Evolutionary conservation across 345 rosid species (phyloP).

Genomic region (Acer saccharum): DNA sequence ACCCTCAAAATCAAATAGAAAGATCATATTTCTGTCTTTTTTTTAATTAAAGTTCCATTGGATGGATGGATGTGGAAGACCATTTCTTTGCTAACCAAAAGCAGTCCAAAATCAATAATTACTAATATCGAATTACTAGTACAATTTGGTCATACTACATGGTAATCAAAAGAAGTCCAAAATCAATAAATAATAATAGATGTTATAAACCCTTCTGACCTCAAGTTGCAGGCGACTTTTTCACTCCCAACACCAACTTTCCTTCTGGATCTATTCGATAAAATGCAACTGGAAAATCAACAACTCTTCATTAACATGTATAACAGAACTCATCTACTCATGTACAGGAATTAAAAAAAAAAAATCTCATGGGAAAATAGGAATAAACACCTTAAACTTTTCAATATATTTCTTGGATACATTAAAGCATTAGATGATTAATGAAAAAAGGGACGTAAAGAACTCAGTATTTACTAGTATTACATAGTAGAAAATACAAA

Average conservation of each 20-base stretch:
- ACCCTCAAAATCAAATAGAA: too few species aligned
- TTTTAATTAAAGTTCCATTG: too few species aligned
- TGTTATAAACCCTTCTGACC: too few species aligned
- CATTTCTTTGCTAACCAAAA: too few species aligned
- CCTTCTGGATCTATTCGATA: conserved; percentile 50
- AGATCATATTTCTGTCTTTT: too few species aligned
- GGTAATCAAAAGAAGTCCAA: too few species aligned
- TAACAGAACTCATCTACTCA: not conserved
- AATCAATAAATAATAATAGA: too few species aligned
- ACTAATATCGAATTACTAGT: too few species aligned
- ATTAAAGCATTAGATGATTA: not conserved
- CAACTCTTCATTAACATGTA: not conserved
- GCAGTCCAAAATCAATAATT: too few species aligned
- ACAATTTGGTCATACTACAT: too few species aligned
- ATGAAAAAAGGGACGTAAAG: not conserved
- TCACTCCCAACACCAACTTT: conserved; percentile 17
- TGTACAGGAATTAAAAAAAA: too few species aligned
- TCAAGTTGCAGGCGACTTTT: not conserved
- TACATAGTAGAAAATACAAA: not conserved
- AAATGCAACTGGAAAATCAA: conserved; percentile 41
- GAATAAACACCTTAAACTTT: not conserved
- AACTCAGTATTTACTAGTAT: not conserved
- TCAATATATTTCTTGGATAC: not conserved
- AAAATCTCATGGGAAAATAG: not conserved
- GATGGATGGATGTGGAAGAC: too few species aligned